Percentiles rank a stretch among this genome's conserved stretches.
Evolutionary conservation across 441 rosid species (phyloP).

Genomic region (Gossypium trilobum): DNA sequence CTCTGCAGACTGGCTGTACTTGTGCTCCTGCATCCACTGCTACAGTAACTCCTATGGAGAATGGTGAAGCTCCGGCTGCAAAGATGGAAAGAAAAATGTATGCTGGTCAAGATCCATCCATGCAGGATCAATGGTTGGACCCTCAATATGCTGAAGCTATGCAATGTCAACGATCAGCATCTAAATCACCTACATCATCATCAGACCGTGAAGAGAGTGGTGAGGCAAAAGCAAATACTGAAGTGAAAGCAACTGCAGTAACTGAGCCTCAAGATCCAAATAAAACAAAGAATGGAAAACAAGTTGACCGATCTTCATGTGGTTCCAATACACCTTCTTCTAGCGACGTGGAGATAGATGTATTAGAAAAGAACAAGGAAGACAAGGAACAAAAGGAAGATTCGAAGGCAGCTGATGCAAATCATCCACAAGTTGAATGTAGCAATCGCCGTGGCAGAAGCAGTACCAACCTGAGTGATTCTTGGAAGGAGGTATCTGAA

Average conservation of each 20-base stretch:
- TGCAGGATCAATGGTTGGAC: slow-evolving; percentile 33
- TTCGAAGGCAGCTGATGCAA: slow-evolving; percentile 42
- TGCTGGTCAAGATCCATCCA: slow-evolving; percentile 28
- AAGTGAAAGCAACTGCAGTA: slow-evolving; percentile 25
- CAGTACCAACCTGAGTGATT: slow-evolving; percentile 41
- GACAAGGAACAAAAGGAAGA: slow-evolving; percentile 43
- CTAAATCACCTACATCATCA: slow-evolving; percentile 41
- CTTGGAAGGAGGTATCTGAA: slow-evolving; percentile 88
- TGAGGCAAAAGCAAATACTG: slow-evolving; percentile 34
- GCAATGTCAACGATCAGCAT: slow-evolving; percentile 45
- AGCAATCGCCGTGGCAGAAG: slow-evolving; percentile 51
- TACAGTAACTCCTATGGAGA: slow-evolving; percentile 33
- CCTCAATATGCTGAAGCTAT: slow-evolving; percentile 39
- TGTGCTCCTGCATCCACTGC: slow-evolving; percentile 38
- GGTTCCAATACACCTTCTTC: slow-evolving; percentile 86
- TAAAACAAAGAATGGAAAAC: slow-evolving; percentile 48
- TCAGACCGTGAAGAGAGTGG: slow-evolving; percentile 53
- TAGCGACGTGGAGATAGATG: slow-evolving; percentile 76
- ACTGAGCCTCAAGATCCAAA: slow-evolving; percentile 40
- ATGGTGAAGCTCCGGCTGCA: slow-evolving; percentile 26
- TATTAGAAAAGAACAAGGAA: slow-evolving; percentile 49
- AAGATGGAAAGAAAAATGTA: slow-evolving; percentile 27
- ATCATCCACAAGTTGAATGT: slow-evolving; percentile 35
- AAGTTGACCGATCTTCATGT: slow-evolving; percentile 78
- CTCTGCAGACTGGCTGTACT: slow-evolving; percentile 39